These are phyloP conservation scores for Gyromitra esculenta DNA, from an alignment of 2,329 filamentous ascomycete genomes.

Conservation along the genomic window DNA sequence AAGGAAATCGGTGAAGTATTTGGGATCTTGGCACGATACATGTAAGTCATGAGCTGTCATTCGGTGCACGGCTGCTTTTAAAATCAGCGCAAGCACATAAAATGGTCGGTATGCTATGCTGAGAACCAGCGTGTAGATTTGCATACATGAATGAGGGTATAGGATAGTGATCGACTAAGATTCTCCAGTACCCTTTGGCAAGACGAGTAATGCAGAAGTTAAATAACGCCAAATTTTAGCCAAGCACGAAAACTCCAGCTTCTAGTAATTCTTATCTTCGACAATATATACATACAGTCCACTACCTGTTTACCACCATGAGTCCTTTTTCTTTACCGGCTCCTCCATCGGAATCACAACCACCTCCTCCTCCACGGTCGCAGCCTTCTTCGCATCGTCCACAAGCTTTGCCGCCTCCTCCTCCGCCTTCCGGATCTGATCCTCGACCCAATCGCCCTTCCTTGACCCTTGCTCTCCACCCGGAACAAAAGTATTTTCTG, in stretches of 20 bases:
- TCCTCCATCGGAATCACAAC: background rate
- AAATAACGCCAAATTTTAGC: slow-evolving; percentile 6
- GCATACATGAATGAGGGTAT: background rate
- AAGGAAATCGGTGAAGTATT: no score
- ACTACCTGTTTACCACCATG: slow-evolving; percentile 37
- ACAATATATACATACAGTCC: slow-evolving; percentile 23
- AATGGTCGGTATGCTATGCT: background rate
- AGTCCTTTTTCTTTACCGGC: slow-evolving; percentile 30
- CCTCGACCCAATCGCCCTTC: slow-evolving; percentile 39
- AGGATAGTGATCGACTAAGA: background rate
- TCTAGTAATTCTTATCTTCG: slow-evolving; percentile 1
- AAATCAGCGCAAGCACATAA: background rate
- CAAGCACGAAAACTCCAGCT: slow-evolving; percentile 4
- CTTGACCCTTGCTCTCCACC: background rate
- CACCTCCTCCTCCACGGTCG: background rate
- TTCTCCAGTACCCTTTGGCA: background rate
- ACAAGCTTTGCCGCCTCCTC: slow-evolving; percentile 25
- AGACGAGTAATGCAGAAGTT: background rate
- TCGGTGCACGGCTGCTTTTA: slow-evolving; percentile 16
- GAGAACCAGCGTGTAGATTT: background rate
- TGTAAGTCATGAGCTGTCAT: slow-evolving; percentile 38
- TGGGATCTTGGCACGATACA: no score
- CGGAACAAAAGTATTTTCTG: background rate
- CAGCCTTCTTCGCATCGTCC: slow-evolving; percentile 3
- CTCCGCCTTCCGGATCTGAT: slow-evolving; percentile 31